Percentiles rank a stretch among this genome's conserved stretches.
These are phyloP conservation scores for Plectosphaerella plurivora DNA, from an alignment of 2,329 filamentous ascomycete genomes.

Conservation along the genomic window DNA sequence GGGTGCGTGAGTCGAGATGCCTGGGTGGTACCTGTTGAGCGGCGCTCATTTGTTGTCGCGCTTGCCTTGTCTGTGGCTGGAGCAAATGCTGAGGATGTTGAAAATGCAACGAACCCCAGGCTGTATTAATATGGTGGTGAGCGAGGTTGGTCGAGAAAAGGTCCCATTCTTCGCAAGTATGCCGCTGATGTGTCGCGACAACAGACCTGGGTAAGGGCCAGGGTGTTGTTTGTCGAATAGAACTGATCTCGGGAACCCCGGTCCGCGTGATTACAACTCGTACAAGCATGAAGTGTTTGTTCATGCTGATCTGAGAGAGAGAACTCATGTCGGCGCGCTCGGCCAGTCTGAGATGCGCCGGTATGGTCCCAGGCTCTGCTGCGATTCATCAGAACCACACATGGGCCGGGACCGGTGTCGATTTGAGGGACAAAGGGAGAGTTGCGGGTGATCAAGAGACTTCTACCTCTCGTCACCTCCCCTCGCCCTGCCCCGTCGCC, in stretches of 20 bases:
- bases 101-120: no score
- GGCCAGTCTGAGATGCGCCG: conserved; percentile 7
- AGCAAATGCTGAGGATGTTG: no score
- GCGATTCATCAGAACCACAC: conserved; percentile 8
- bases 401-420: conserved; percentile 2
- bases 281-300: neutral
- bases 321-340: neutral
- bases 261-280: conserved; percentile 5
- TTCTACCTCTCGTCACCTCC: conserved; percentile 50
- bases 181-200: no score
- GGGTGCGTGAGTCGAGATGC: no score
- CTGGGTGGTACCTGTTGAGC: no score
- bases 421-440: conserved; percentile 2
- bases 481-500: conserved; percentile 75
- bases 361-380: conserved; percentile 8
- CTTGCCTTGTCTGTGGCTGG: no score
- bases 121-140: no score
- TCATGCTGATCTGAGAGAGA: neutral
- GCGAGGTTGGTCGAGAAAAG: no score
- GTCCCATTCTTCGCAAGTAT: no score
- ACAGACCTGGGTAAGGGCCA: no score
- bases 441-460: conserved; percentile 5
- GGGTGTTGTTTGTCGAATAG: no score
- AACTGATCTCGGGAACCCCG: neutral
- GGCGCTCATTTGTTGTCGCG: no score